phyloP scores from a whole-genome alignment of 2,329 filamentous ascomycete genomes.

The Exophiala mesophila region DNA sequence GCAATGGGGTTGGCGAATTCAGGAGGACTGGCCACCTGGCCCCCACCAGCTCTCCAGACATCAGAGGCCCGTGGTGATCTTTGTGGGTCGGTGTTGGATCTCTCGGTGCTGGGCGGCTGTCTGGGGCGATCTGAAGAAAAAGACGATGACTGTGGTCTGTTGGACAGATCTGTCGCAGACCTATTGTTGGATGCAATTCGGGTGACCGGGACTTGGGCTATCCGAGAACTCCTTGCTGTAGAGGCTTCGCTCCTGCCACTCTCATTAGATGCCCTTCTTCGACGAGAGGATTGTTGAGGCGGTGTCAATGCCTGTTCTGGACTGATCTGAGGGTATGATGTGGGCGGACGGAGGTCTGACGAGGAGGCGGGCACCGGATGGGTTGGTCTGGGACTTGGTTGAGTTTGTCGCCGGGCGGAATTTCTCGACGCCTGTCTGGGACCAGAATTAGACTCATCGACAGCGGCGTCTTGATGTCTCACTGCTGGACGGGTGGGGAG shows the following conservation, averaged over 20 bases:
- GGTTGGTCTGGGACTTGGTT: slow-evolving; percentile 19
- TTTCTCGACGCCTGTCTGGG: slow-evolving; percentile 29
- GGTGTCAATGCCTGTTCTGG: slow-evolving; percentile 15
- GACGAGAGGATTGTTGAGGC: slow-evolving; percentile 11
- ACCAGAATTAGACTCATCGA: slow-evolving; percentile 33
- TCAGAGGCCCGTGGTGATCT: slow-evolving; percentile 17
- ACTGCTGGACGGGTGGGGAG: neutral
- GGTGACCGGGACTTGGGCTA: neutral
- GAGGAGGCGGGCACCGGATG: slow-evolving; percentile 12
- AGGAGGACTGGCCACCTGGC: slow-evolving; percentile 11
- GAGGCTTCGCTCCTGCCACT: slow-evolving; percentile 27
- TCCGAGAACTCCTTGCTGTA: slow-evolving; percentile 39
- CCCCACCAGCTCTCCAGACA: slow-evolving; percentile 18
- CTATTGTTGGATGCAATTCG: slow-evolving; percentile 44
- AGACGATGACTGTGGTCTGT: slow-evolving; percentile 27
- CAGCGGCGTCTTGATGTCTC: slow-evolving; percentile 38
- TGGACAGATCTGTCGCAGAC: slow-evolving; percentile 61
- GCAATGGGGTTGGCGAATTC: slow-evolving; percentile 9
- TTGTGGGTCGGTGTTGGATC: slow-evolving; percentile 23
- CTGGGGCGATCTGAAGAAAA: slow-evolving; percentile 13
- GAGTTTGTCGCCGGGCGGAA: slow-evolving; percentile 13
- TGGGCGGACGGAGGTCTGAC: slow-evolving; percentile 8
- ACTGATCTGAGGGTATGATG: slow-evolving; percentile 11
- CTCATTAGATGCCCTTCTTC: slow-evolving; percentile 29
- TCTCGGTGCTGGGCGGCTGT: slow-evolving; percentile 15